Percentiles rank a stretch among this genome's conserved stretches.
Evolutionary conservation across 1,139 yeast genomes (phyloP).

Genomic region (Suhomyces chickasaworum): DNA sequence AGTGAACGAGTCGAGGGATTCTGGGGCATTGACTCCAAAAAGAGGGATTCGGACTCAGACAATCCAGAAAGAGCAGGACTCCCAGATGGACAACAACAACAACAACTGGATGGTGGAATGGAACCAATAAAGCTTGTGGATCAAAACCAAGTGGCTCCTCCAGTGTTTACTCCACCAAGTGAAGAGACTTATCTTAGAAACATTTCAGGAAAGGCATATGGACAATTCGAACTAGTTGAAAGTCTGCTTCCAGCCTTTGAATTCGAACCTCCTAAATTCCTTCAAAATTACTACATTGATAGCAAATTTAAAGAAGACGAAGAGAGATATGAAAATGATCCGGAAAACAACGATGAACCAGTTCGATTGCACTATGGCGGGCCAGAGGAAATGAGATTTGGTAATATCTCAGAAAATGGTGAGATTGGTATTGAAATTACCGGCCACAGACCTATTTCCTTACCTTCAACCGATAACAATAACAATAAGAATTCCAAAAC

Average conservation of each 20-base stretch:
- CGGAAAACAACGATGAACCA: conserved; percentile 27
- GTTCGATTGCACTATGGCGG: conserved; percentile 12
- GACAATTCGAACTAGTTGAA: conserved; percentile 34
- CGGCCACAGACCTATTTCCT: conserved; percentile 27
- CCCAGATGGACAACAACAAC: not conserved
- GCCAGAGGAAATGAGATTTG: conserved; percentile 22
- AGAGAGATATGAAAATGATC: conserved; percentile 30
- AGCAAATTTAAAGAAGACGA: conserved; percentile 27
- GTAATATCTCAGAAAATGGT: conserved; percentile 36
- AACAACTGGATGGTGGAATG: not conserved
- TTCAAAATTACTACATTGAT: conserved; percentile 35
- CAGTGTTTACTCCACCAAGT: not conserved
- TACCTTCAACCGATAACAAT: conserved; percentile 14
- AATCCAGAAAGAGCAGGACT: conserved; percentile 12
- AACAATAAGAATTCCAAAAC: conserved; percentile 5
- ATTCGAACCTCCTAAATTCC: conserved; percentile 46
- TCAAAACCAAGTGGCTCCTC: not conserved
- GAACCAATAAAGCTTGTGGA: not conserved
- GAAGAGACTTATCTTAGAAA: conserved; percentile 47
- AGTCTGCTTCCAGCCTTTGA: conserved; percentile 11
- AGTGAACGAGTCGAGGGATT: conserved; percentile 47
- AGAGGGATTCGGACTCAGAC: conserved; percentile 8
- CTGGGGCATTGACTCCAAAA: conserved; percentile 41
- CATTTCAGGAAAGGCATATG: conserved; percentile 52
- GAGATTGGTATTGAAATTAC: conserved; percentile 27